A percentile compares a stretch with the other conserved stretches of the same genome.
Evolutionary conservation across 495 filamentous ascomycete genomes (phyloP).

Genomic region (Parathielavia hyrcaniae): DNA sequence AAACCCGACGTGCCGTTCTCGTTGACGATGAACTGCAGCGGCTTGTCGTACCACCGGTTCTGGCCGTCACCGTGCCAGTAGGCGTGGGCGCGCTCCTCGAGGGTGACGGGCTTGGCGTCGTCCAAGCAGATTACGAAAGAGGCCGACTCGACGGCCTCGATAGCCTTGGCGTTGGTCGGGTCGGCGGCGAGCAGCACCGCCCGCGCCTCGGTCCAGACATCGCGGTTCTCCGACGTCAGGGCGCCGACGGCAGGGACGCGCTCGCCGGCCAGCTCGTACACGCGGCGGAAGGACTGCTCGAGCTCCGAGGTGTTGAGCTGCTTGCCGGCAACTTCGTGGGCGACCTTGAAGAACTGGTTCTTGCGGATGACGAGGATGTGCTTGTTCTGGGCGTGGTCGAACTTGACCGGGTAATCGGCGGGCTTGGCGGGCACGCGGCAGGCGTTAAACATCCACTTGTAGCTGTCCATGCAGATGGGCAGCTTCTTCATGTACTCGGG

Average conservation of each 20-base stretch:
- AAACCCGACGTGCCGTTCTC: constrained; percentile 98
- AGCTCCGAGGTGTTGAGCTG: constrained; percentile 82
- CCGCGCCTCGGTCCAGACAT: constrained; percentile 84
- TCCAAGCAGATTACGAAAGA: constrained; percentile 94
- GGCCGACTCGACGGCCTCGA: constrained; percentile 80
- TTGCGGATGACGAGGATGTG: constrained; percentile 87
- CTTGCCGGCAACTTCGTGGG: constrained; percentile 66
- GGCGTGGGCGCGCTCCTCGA: constrained; percentile 89
- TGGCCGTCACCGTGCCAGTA: constrained; percentile 97
- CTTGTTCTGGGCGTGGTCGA: constrained; percentile 62
- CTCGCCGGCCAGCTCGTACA: constrained; percentile 70
- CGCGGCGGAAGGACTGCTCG: constrained; percentile 75
- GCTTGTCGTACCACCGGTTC: constrained; percentile 99
- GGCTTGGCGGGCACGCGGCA: constrained; percentile 79
- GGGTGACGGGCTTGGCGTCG: constrained; percentile 83
- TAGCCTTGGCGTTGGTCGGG: constrained; percentile 64
- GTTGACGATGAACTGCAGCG: constrained; percentile 94
- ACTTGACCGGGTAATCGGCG: constrained; percentile 80
- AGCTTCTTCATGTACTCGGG: constrained; percentile 96
- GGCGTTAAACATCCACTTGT: constrained; percentile 98
- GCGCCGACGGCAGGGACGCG: constrained; percentile 70
- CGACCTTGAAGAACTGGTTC: constrained; percentile 92
- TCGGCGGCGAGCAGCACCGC: constrained; percentile 66
- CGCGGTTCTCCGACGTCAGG: constrained; percentile 86
- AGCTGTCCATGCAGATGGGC: constrained; percentile 94